Conservation (phyloP, 192 early-diverging fungal species). For the Kappamyces sp. region DNA sequence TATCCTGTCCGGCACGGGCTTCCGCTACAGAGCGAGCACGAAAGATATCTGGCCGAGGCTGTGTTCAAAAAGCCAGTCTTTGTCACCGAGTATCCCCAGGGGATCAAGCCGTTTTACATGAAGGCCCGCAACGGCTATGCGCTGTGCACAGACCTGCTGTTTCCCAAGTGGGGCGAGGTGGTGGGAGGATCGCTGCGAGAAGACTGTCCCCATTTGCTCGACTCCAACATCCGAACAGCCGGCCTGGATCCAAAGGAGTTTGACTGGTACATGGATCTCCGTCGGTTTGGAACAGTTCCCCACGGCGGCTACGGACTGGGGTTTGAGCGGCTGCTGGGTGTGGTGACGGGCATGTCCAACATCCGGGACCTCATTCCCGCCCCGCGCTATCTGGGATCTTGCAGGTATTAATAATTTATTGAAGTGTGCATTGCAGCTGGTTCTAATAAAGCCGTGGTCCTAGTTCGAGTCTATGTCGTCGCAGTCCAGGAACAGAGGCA, state of each 20-base stretch:
- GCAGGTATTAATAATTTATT: constrained; percentile 39
- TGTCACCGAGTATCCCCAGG: constrained; percentile 81
- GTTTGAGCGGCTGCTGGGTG: constrained; percentile 74
- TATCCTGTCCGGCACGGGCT: constrained; percentile 66
- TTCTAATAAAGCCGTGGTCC: too few species aligned
- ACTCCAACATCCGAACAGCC: too few species aligned
- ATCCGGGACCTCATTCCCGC: constrained; percentile 65
- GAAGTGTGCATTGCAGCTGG: too few species aligned
- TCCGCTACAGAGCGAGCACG: constrained; percentile 78
- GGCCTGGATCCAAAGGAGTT: constrained; percentile 38
- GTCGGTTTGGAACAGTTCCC: constrained; percentile 71
- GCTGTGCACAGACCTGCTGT: constrained; percentile 58
- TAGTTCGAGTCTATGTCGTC: too few species aligned
- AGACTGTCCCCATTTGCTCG: constrained; percentile 20
- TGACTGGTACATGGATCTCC: constrained; percentile 80
- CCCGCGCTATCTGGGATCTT: constrained; percentile 45
- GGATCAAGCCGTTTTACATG: constrained; percentile 89
- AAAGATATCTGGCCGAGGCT: constrained; percentile 67
- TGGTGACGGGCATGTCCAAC: constrained; percentile 73
- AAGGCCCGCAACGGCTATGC: constrained; percentile 35
- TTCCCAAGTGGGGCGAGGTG: constrained; percentile 80
- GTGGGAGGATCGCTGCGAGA: constrained; percentile 82
- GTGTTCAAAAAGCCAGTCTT: constrained; percentile 73
- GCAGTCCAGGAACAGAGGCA: too few species aligned
- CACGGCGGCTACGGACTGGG: constrained; percentile 91